phyloP scores from a whole-genome alignment of 2,329 filamentous ascomycete species.

The Aspergillus phoenicis region DNA sequence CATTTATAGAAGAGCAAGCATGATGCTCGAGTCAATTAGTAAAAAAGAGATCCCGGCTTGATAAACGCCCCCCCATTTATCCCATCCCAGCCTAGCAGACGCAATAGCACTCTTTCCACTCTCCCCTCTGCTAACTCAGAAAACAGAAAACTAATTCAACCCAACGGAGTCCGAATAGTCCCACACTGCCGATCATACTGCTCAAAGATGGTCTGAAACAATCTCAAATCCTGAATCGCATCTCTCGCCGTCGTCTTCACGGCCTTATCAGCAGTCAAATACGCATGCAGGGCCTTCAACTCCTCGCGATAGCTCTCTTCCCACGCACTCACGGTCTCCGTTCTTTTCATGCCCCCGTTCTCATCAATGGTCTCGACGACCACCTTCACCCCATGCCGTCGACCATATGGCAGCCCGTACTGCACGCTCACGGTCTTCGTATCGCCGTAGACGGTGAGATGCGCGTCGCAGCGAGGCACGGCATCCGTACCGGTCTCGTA shows the following conservation, averaged over 20 bases:
- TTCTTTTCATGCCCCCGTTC: conserved; percentile 29
- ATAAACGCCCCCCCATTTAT: too few species aligned
- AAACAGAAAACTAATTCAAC: conserved; percentile 16
- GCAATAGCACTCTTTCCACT: too few species aligned
- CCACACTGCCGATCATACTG: conserved; percentile 41
- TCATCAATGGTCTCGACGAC: conserved; percentile 36
- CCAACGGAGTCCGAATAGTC: conserved; percentile 38
- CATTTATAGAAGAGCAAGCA: too few species aligned
- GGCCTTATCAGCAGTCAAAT: conserved; percentile 31
- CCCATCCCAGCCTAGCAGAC: too few species aligned
- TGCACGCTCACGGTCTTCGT: conserved; percentile 58
- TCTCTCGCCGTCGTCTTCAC: conserved; percentile 41
- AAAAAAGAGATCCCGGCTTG: too few species aligned
- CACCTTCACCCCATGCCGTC: conserved; percentile 56
- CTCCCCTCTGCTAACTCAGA: too few species aligned
- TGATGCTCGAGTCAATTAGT: too few species aligned
- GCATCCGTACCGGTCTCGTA: conserved; percentile 61
- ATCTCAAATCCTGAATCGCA: conserved; percentile 40
- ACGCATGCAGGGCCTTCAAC: conserved; percentile 40
- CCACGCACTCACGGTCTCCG: conserved; percentile 36
- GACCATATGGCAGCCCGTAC: conserved; percentile 63
- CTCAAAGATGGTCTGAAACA: conserved; percentile 39
- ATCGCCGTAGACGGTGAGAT: conserved; percentile 52
- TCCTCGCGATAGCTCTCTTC: conserved; percentile 43
- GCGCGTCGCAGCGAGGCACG: conserved; percentile 49